Base-by-base conservation (phyloP, 345 rosid genomes). In the Aquilaria sinensis region DNA sequence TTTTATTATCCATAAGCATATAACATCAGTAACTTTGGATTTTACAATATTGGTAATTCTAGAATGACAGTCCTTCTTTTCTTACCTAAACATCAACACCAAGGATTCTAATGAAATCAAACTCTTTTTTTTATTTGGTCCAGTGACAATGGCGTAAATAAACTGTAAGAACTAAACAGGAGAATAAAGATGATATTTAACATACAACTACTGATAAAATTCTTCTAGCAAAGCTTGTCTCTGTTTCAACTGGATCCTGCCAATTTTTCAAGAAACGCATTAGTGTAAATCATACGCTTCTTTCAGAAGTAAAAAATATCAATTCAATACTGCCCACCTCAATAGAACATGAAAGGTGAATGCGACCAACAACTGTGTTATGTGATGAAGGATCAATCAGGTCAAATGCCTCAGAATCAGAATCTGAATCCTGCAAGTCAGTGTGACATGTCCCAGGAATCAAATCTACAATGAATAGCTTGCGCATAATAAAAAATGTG, bases 241-340 rank as follows among this genome's bases (percentile, higher is more conserved):
- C 92, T 0, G 97, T 87, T 74, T 93, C 98, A 54, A 81, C 46
- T 60, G 96, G 98, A 72, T 93, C 98, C 98, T 89, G 76, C 47
- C 66, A 75, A 60, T 32, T 23, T 55, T 61, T 70, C 30, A 41
- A 64, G 50, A 65, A 16, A 66, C 53, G 65, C 13, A 61, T 74
- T 57, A 70, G 56, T 69, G 41, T 48, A 51, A 31, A 71, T 31
- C 55, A 46, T 9, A 37, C 1, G 43, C 43, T 37, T 37, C 43
- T 37, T 37, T 9, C 43, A 37, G 43, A 37, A 37, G 43, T 37
- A 37, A 4, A 43, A 52, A 58, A 56, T 37, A 58, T 37, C 31
- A 10, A 33, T 48, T 58, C 33, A 15, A 65, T 30, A 10, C 1
- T 65, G 46, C 83, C 46, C 53, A 93, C 98, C 97, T 93, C 98